Base-by-base conservation (phyloP, 2,329 filamentous ascomycete genomes). In the Gliomastix tumulicola region DNA sequence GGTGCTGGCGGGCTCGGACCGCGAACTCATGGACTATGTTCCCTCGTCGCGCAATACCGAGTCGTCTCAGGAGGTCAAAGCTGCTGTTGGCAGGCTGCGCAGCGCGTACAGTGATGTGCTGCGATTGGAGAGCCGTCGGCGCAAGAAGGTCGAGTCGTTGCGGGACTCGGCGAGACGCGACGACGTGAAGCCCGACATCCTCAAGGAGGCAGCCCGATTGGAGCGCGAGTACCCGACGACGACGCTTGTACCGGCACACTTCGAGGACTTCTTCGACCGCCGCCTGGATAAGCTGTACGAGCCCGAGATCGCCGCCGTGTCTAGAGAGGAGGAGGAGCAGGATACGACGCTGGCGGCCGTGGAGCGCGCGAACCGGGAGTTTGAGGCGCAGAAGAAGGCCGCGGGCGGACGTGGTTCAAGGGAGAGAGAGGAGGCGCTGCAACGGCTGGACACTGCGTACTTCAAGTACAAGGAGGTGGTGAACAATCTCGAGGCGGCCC, bases 391-490 rank as follows among this genome's bases (percentile, higher is more conserved):
- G 48, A 75, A 85, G 45, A 76, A 81, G 36, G 73, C 70, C 27
- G 79, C 81, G 4, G 84, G 68, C n/a, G 69, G 69, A 22, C 65
- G 67, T 13, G 73, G 73, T 32, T 66, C 88, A 45, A 59, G 63
- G 41, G 88, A 94, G 53, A 79, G 92, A 12, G 90, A 97, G 56
- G 76, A 84, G 47, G 88, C 88, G 0, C 63, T 98, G 34, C 92
- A 98, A 59, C 79, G 76, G 43, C 68, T 98, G 9, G 90, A 97
- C 57, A 88, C 85, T 44, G 90, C 88, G 1, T 97, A 94, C 56
- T 80, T 88, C 59, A 94, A 90, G 62, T 97, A 97, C 67, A 95
- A 95, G 62, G 90, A 98, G 57, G 87, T 97, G 39, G 79, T 95
- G 39, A 86, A 78, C 45, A 95, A 97, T 53, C 71, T 96, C 4